These are phyloP conservation scores for Fremontodendron californicum DNA, from an alignment of 345 rosid species.

Conservation along the genomic window DNA sequence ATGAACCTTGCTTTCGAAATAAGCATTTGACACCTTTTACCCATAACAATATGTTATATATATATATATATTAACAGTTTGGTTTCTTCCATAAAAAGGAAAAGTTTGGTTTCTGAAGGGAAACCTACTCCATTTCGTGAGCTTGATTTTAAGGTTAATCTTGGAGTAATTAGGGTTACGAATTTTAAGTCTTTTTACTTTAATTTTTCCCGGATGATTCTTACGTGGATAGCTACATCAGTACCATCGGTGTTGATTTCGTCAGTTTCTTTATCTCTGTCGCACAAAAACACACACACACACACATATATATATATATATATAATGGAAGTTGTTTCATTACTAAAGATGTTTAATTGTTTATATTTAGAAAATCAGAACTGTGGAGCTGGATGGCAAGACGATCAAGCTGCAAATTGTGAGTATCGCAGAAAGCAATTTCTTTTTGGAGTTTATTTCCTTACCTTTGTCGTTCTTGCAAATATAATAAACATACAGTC, in stretches of 20 bases:
- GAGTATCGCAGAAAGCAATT: slow-evolving; percentile 24
- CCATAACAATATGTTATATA: too few species aligned
- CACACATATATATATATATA: background rate
- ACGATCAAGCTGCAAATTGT: slow-evolving; percentile 76
- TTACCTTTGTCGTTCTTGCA: background rate
- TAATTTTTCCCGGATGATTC: slow-evolving; percentile 63
- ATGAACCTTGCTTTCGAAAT: too few species aligned
- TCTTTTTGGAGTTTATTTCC: too few species aligned
- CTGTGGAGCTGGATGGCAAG: slow-evolving; percentile 77
- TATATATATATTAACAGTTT: too few species aligned
- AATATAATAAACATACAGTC: background rate
- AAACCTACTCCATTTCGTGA: too few species aligned
- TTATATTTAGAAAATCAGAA: slow-evolving; percentile 60
- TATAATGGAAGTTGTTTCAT: background rate
- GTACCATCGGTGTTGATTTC: slow-evolving; percentile 86
- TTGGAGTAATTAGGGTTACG: background rate
- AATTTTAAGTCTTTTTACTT: background rate
- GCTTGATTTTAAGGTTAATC: background rate
- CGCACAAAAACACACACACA: too few species aligned
- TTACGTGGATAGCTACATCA: slow-evolving; percentile 77
- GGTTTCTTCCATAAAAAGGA: too few species aligned
- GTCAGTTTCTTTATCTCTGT: slow-evolving; percentile 35
- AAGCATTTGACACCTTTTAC: too few species aligned
- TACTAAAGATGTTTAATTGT: background rate
- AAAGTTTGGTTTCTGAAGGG: too few species aligned